Conservation (phyloP, 164 flowering plant genomes). For the Protea cynaroides region DNA sequence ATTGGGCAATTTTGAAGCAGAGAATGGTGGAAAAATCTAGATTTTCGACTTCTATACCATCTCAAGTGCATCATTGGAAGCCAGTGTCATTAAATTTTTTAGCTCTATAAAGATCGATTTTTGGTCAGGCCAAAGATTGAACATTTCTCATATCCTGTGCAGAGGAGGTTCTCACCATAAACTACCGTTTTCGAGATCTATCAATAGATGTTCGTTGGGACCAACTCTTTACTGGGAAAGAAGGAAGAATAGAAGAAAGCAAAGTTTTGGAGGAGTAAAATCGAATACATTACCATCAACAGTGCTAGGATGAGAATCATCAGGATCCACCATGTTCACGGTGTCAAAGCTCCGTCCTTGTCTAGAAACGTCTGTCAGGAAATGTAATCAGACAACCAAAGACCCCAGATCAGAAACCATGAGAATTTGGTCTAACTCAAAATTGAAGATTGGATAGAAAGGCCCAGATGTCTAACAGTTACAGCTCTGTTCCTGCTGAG, state of each 20-base stretch:
- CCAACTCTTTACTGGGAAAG: not conserved
- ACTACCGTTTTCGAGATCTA: not conserved
- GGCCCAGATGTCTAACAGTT: constrained; percentile 4
- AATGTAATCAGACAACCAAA: constrained; percentile 1
- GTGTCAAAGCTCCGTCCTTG: constrained; percentile 12
- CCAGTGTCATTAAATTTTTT: not conserved
- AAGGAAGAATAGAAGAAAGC: too few relatives aligned
- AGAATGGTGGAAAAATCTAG: not conserved
- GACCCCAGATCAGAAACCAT: constrained; percentile 3
- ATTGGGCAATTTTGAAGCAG: not conserved
- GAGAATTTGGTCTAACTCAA: not conserved
- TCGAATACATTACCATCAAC: constrained; percentile 16
- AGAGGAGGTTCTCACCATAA: not conserved
- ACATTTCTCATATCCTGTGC: too few relatives aligned
- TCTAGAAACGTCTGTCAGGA: constrained; percentile 13
- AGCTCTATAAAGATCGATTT: constrained; percentile 8
- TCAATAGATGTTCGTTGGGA: not conserved
- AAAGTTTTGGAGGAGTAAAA: too few relatives aligned
- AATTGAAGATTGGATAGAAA: not conserved
- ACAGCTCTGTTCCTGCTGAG: constrained; percentile 25
- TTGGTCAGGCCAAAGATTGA: not conserved
- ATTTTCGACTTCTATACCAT: constrained; percentile 6
- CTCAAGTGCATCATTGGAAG: not conserved
- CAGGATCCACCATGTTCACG: constrained; percentile 23
- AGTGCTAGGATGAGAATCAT: not conserved